Base-by-base conservation (phyloP, 768 basidiomycete genomes). In the Cystobasidium ongulense region DNA sequence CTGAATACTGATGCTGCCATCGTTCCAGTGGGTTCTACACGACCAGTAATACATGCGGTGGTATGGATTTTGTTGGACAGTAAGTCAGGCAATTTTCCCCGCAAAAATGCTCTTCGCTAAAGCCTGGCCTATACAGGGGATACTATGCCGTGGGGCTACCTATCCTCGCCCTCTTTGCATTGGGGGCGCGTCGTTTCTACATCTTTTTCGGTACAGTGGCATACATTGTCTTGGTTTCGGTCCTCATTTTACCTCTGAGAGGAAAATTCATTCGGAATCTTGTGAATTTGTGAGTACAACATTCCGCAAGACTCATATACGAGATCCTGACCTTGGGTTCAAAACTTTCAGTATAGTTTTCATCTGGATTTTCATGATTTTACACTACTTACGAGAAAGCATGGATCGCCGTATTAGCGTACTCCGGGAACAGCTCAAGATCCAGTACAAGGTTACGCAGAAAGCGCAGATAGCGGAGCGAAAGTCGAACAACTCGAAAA, bases 301-400 rank as follows among this genome's bases (percentile, higher is more conserved):
- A 63, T 31, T 33, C 31, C 8, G 33, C 31, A 8, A 7, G 61
- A 33, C 61, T 33, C 4, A 7, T 29, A 5, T 8, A 27, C 61
- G 15, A 13, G n/a, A n/a, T 46, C 43, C n/a, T n/a, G n/a, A 13
- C 43, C 57, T n/a, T 31, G 27, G 11, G 13, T 59, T 27, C 27
- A 84, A 89, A 77, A 87, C 88, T 82, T 89, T 90, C 77, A 80
- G 88, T 63, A 78, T 90, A 21, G 93, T 89, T 80, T 89, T 92
- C 75, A 84, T 82, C 2, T 91, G 52, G 52, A 54, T 94, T 80
- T 82, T 95, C 74, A 85, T 93, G 23, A 91, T 89, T 78, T 86
- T 84, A 74, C 82, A 82, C 36, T 85, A 85, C 78, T 81, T 82
- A 41, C 82, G 82, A 57, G 80, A 84, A 78, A 65, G 77, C 39